Evolutionary conservation across 2,329 filamentous ascomycete species (phyloP).

Genomic region (Exserohilum turcica): DNA sequence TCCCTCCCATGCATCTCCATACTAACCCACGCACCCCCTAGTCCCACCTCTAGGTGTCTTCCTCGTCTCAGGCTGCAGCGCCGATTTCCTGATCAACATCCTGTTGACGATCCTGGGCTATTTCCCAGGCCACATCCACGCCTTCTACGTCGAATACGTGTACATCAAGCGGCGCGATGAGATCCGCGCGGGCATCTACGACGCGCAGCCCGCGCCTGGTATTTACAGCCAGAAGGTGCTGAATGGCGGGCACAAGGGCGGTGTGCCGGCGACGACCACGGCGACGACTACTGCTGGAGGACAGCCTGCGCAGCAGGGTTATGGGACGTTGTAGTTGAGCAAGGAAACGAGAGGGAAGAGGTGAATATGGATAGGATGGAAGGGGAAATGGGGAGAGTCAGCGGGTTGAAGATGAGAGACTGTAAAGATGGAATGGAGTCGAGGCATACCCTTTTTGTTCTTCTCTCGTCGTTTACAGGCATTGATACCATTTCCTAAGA

Average conservation of each 20-base stretch:
- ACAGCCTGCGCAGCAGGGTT: constrained; percentile 14
- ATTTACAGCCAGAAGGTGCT: constrained; percentile 77
- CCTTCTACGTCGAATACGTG: constrained; percentile 87
- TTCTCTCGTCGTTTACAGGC: too few relatives aligned
- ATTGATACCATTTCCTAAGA: not conserved
- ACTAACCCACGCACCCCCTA: constrained; percentile 57
- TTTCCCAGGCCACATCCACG: constrained; percentile 86
- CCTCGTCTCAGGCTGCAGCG: constrained; percentile 88
- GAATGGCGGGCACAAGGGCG: constrained; percentile 59
- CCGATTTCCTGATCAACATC: constrained; percentile 91
- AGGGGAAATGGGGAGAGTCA: not conserved
- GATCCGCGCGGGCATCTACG: constrained; percentile 61
- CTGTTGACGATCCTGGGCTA: constrained; percentile 67
- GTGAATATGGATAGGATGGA: too few relatives aligned
- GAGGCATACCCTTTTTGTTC: not conserved
- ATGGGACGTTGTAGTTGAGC: constrained; percentile 13
- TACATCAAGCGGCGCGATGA: constrained; percentile 77
- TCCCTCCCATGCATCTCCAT: not conserved
- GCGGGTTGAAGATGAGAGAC: too few relatives aligned
- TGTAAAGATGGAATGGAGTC: not conserved
- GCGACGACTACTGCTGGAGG: constrained; percentile 6
- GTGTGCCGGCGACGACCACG: not conserved
- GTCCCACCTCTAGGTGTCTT: constrained; percentile 92
- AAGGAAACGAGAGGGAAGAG: not conserved
- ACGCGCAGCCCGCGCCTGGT: constrained; percentile 64